Evolutionary conservation across 1,284 basidiomycete species (phyloP).

Genomic region (Ustilago tritici): DNA sequence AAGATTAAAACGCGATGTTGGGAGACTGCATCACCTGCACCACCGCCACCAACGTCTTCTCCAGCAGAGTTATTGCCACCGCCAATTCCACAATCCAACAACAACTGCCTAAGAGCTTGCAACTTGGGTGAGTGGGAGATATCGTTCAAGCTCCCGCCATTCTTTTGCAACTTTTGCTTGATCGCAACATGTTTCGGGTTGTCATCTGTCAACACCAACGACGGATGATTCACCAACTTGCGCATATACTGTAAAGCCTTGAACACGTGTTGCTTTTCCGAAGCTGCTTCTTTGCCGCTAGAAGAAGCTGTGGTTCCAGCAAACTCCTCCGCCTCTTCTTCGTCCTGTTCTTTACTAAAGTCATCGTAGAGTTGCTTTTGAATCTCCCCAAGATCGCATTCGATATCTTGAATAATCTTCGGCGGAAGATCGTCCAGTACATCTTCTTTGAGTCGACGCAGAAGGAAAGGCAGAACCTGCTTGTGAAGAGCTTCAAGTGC

Average conservation of each 20-base stretch:
- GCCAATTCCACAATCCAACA: slow-evolving; percentile 90
- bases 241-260: slow-evolving; percentile 88
- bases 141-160: slow-evolving; percentile 75
- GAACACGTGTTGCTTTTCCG: slow-evolving; percentile 70
- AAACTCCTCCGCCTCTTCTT: slow-evolving; percentile 72
- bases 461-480: slow-evolving; percentile 97
- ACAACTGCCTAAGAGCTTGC: slow-evolving; percentile 73
- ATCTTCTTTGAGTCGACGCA: slow-evolving; percentile 96
- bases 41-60: slow-evolving; percentile 71
- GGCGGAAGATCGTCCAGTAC: slow-evolving; percentile 95
- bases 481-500: slow-evolving; percentile 97
- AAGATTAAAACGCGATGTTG: slow-evolving; percentile 98
- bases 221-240: slow-evolving; percentile 98
- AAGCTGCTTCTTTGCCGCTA: slow-evolving; percentile 73
- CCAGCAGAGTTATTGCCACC: slow-evolving; percentile 73
- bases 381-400: slow-evolving; percentile 86
- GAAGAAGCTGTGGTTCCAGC: slow-evolving; percentile 64
- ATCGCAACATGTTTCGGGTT: slow-evolving; percentile 74
- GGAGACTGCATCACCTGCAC: slow-evolving; percentile 75
- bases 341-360: slow-evolving; percentile 76
- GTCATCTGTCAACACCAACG: slow-evolving; percentile 58
- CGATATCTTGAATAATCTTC: slow-evolving; percentile 99
- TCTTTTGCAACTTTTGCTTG: slow-evolving; percentile 73
- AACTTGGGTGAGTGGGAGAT: slow-evolving; percentile 94
- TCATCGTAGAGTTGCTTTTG: slow-evolving; percentile 81